Evolutionary conservation across 495 filamentous ascomycete species (phyloP).

Genomic region (Ascobolus immersus): DNA sequence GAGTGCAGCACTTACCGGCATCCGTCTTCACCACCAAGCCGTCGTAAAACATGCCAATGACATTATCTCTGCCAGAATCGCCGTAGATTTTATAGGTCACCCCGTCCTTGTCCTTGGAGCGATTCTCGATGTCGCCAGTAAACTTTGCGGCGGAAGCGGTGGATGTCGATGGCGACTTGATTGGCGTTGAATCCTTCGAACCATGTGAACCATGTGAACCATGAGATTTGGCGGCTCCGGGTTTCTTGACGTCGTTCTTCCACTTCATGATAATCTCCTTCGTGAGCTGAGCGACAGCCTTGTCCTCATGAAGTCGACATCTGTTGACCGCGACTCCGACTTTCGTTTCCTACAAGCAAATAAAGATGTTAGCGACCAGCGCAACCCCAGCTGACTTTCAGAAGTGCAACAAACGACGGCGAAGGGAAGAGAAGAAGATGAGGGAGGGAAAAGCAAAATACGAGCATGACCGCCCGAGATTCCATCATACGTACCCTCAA

Average conservation of each 20-base stretch:
- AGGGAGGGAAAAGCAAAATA: not conserved
- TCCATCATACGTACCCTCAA: conserved; percentile 30
- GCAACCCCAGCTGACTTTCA: not conserved
- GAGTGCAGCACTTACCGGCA: conserved; percentile 18
- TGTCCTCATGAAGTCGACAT: conserved; percentile 45
- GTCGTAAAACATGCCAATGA: conserved; percentile 79
- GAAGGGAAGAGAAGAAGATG: not conserved
- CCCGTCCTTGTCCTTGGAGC: conserved; percentile 54
- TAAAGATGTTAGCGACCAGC: not conserved
- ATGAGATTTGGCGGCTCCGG: conserved; percentile 26
- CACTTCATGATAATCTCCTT: conserved; percentile 67
- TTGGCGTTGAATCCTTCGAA: conserved; percentile 21
- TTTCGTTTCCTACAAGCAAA: conserved; percentile 39
- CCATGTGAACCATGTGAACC: conserved; percentile 23
- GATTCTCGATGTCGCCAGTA: conserved; percentile 49
- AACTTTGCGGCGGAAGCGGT: conserved; percentile 29
- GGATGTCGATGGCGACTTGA: conserved; percentile 19
- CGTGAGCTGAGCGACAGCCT: conserved; percentile 47
- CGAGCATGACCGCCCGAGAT: conserved; percentile 1
- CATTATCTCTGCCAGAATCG: conserved; percentile 48
- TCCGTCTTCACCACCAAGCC: conserved; percentile 37
- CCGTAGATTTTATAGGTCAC: conserved; percentile 45
- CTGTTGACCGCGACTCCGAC: conserved; percentile 76
- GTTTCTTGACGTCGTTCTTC: conserved; percentile 48
- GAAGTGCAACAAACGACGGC: not conserved